phyloP scores from a whole-genome alignment of 768 basidiomycete species.

The Lactarius tabidus region DNA sequence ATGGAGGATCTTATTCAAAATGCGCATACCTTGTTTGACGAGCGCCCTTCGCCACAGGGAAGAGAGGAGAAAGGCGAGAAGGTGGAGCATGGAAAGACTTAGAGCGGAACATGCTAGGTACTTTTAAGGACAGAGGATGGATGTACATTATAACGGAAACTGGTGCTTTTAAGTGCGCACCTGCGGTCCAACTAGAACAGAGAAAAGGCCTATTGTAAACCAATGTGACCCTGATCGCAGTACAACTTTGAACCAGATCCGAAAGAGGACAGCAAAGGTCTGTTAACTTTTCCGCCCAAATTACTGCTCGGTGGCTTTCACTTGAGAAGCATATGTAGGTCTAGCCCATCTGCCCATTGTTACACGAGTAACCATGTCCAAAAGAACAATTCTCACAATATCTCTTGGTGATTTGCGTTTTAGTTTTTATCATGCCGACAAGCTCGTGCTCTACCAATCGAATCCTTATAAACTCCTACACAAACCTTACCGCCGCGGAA shows the following conservation, averaged over 20 bases:
- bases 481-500: constrained; percentile 56
- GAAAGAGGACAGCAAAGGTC: background rate
- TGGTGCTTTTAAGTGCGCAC: too few species aligned
- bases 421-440: constrained; percentile 6
- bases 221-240: too few species aligned
- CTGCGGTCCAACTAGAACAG: too few species aligned
- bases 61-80: background rate
- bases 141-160: too few species aligned
- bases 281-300: background rate
- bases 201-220: too few species aligned
- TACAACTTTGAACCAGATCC: too few species aligned
- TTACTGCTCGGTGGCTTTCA: background rate
- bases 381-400: background rate
- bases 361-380: background rate
- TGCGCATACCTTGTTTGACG: background rate
- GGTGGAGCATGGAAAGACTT: background rate
- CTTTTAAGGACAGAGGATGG: background rate
- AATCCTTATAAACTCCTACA: constrained; percentile 16
- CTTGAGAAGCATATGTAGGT: background rate
- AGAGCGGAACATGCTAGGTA: background rate
- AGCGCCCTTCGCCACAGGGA: background rate
- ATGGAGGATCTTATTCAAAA: background rate
- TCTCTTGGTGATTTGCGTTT: background rate
- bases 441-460: constrained; percentile 21
- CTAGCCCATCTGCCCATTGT: background rate